Percentiles rank a stretch among this genome's conserved stretches.
These are phyloP conservation scores for Hibiscus syriacus DNA, from an alignment of 345 rosid species.

Conservation along the genomic window DNA sequence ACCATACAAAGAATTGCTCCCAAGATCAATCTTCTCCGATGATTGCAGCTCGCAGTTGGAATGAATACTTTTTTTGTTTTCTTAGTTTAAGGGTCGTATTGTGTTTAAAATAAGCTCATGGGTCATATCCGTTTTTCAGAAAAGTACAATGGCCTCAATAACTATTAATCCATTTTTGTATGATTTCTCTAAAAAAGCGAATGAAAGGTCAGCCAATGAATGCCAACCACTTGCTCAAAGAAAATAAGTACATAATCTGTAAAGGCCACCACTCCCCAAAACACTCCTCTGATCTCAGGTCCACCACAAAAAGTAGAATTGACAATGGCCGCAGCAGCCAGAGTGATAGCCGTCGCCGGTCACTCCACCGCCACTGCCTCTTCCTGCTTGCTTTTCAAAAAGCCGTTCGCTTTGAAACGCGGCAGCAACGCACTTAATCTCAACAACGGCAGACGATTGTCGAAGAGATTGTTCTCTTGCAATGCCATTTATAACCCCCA, in stretches of 20 bases:
- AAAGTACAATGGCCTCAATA: too few relatives aligned
- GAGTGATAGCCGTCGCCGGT: slow-evolving; percentile 10
- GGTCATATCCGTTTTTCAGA: too few relatives aligned
- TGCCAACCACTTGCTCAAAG: neutral
- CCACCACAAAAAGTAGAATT: neutral
- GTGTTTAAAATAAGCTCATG: too few relatives aligned
- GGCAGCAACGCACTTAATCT: neutral
- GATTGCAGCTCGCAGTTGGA: slow-evolving; percentile 42
- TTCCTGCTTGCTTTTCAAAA: slow-evolving; percentile 2
- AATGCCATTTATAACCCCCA: slow-evolving; percentile 17
- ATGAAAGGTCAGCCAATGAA: neutral
- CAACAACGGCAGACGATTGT: neutral
- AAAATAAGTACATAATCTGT: too few relatives aligned
- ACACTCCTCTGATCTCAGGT: neutral
- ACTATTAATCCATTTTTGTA: too few relatives aligned
- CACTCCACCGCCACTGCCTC: neutral
- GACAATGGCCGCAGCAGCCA: slow-evolving; percentile 13
- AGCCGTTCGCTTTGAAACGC: slow-evolving; percentile 1
- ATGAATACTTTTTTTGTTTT: too few relatives aligned
- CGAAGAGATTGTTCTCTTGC: neutral
- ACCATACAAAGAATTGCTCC: slow-evolving; percentile 42
- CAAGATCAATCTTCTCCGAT: slow-evolving; percentile 43
- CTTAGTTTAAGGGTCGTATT: too few relatives aligned
- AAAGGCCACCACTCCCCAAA: too few relatives aligned
- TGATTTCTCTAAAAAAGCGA: too few relatives aligned